These are phyloP conservation scores for Aspergillus panamensis DNA, from an alignment of 495 filamentous ascomycete species.

Conservation along the genomic window DNA sequence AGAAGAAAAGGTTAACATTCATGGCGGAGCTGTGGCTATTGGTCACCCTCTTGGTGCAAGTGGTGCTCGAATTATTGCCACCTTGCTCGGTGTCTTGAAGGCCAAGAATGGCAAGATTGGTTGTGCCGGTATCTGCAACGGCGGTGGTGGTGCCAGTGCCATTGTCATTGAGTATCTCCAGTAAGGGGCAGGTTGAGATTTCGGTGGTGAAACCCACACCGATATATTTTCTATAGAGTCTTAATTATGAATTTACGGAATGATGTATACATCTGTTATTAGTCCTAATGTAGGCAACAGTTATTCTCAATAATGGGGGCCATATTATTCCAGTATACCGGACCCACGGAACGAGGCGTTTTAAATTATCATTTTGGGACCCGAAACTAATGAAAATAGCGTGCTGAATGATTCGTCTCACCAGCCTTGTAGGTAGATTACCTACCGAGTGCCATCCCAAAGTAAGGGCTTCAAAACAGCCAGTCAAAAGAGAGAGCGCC, in stretches of 20 bases:
- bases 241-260: neutral
- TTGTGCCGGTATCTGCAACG: slow-evolving; percentile 94
- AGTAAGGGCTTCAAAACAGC: no score
- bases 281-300: no score
- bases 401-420: no score
- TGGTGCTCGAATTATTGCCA: slow-evolving; percentile 90
- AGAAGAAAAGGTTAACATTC: slow-evolving; percentile 89
- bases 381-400: no score
- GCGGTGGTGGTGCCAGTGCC: slow-evolving; percentile 89
- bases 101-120: slow-evolving; percentile 92
- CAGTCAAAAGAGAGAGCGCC: no score
- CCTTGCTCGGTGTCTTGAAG: slow-evolving; percentile 80
- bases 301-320: no score
- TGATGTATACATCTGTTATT: neutral
- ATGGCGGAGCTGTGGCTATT: slow-evolving; percentile 92
- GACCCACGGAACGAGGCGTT: no score
- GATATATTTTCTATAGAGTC: neutral
- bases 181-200: neutral
- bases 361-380: no score
- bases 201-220: neutral
- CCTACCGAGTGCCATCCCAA: no score
- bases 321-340: no score
- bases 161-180: slow-evolving; percentile 71
- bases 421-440: no score
- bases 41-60: slow-evolving; percentile 93